These are phyloP conservation scores for Aspergillus sp. DNA, from an alignment of 2,329 filamentous ascomycete genomes.

Conservation along the genomic window DNA sequence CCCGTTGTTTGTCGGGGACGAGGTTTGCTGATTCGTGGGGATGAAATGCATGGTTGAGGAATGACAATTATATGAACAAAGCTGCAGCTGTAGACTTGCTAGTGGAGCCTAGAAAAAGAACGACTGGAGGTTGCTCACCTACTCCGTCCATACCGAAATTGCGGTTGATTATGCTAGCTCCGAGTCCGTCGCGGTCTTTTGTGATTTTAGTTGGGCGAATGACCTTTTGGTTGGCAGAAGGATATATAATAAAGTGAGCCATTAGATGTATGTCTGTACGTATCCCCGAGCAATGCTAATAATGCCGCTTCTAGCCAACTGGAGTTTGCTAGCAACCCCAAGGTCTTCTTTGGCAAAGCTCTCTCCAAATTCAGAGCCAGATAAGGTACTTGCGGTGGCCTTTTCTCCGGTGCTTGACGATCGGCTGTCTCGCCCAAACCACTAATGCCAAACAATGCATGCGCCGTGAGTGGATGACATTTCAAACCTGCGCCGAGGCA, in stretches of 20 bases:
- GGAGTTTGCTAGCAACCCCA: background rate
- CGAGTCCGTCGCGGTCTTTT: background rate
- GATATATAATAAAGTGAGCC: background rate
- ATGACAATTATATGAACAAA: background rate
- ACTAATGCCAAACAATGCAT: background rate
- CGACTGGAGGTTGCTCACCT: background rate
- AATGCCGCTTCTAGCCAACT: background rate
- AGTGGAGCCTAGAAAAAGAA: constrained; percentile 1
- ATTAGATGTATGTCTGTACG: background rate
- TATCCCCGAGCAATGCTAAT: background rate
- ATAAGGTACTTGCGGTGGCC: background rate
- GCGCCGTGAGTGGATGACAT: background rate
- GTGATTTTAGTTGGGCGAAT: background rate
- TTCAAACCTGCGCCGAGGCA: background rate
- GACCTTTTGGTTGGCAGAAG: background rate
- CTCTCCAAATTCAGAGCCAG: background rate
- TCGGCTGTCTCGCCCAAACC: constrained; percentile 12
- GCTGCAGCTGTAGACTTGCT: background rate
- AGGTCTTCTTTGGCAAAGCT: background rate
- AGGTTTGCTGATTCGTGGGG: constrained; percentile 8
- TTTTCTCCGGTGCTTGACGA: constrained; percentile 1
- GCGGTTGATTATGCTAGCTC: background rate
- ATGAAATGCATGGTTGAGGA: background rate
- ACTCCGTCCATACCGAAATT: background rate
- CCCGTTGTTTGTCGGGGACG: constrained; percentile 8